A percentile compares a stretch with the other conserved stretches of the same genome.
These are phyloP conservation scores for Sugiyamaella neomexicana DNA, from an alignment of 1,139 yeast species.

Conservation along the genomic window DNA sequence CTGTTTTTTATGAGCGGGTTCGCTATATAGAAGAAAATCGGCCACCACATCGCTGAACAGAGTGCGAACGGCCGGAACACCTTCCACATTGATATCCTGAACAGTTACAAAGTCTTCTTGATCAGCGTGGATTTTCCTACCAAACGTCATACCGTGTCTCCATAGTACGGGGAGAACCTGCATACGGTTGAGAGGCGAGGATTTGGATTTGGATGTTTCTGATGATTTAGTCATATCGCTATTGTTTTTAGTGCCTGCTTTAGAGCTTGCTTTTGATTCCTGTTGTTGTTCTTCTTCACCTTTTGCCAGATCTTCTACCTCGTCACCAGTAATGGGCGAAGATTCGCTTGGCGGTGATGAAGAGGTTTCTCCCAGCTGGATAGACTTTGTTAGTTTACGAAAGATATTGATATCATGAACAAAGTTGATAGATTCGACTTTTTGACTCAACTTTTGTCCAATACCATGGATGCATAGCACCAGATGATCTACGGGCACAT, in stretches of 20 bases:
- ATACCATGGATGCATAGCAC: constrained; percentile 87
- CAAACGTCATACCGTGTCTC: constrained; percentile 36
- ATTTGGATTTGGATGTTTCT: neutral
- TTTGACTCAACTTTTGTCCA: constrained; percentile 78
- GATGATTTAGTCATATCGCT: neutral
- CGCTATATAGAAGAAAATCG: constrained; percentile 80
- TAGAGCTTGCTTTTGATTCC: too few relatives aligned
- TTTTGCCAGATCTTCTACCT: constrained; percentile 10
- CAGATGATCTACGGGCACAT: constrained; percentile 69
- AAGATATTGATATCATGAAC: constrained; percentile 75
- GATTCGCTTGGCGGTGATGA: constrained; percentile 26
- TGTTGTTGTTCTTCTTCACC: neutral
- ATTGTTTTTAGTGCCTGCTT: neutral
- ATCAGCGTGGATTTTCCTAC: constrained; percentile 16
- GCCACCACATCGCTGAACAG: constrained; percentile 80
- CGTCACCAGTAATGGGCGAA: constrained; percentile 14
- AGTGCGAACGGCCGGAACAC: constrained; percentile 71
- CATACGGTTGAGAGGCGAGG: constrained; percentile 46
- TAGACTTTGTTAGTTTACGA: constrained; percentile 61
- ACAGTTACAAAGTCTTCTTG: constrained; percentile 51
- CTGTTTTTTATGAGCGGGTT: constrained; percentile 59
- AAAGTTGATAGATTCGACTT: constrained; percentile 77
- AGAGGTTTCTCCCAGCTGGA: constrained; percentile 46
- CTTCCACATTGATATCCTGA: constrained; percentile 69
- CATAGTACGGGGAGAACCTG: constrained; percentile 52